Conservation (phyloP, 768 basidiomycete species). For the Lentinula boryana region DNA sequence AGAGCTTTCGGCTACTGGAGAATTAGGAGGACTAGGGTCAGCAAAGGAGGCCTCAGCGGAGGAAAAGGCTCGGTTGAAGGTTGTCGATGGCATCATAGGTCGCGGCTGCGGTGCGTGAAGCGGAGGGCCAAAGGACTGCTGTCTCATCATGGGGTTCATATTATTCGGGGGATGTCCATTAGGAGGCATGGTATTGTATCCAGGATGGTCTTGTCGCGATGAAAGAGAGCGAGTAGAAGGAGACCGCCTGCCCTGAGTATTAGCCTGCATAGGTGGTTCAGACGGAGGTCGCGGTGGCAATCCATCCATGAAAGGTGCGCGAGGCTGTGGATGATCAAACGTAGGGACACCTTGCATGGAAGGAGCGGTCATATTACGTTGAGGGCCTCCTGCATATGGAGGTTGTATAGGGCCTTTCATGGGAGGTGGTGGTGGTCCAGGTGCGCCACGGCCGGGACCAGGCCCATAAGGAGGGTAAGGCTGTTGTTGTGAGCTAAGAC, state of each 20-base stretch:
- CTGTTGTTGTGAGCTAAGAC: not conserved
- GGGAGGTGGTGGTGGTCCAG: conserved; percentile 13
- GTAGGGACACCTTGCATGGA: conserved; percentile 8
- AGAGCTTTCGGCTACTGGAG: conserved; percentile 58
- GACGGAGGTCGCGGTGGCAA: conserved; percentile 39
- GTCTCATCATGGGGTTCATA: conserved; percentile 10
- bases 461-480: not conserved
- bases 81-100: conserved; percentile 59
- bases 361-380: conserved; percentile 4
- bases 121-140: not conserved
- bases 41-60: conserved; percentile 51
- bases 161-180: conserved; percentile 25
- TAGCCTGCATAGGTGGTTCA: conserved; percentile 31
- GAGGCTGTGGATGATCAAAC: conserved; percentile 3
- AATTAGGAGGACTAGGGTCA: conserved; percentile 80
- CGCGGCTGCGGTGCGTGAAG: conserved; percentile 40
- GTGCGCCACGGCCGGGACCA: not conserved
- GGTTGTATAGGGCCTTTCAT: conserved; percentile 1
- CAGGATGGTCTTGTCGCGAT: conserved; percentile 30
- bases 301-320: conserved; percentile 11
- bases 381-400: not conserved
- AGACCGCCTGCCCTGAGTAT: conserved; percentile 36
- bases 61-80: conserved; percentile 42
- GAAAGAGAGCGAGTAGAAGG: conserved; percentile 55
- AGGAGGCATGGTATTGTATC: conserved; percentile 25